These are phyloP conservation scores for Trichoderma sp. DNA, from an alignment of 2,329 filamentous ascomycete genomes.

Conservation along the genomic window DNA sequence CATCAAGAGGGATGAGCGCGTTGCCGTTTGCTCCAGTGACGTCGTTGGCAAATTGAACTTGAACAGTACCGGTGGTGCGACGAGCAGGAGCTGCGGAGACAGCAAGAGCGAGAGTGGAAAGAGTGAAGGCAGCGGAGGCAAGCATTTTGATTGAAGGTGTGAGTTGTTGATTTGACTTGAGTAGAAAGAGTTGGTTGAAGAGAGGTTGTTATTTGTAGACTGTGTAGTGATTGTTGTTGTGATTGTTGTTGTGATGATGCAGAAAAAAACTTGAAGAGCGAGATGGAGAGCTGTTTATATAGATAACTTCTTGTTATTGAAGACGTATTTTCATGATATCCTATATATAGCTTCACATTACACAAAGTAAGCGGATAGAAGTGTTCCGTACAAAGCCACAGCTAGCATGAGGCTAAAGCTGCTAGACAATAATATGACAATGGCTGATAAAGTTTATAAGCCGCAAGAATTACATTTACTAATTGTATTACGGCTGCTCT, in stretches of 20 bases:
- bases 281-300: slow-evolving; percentile 20
- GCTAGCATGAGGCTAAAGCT: slow-evolving; percentile 31
- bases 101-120: slow-evolving; percentile 10
- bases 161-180: not conserved
- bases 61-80: not conserved
- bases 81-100: slow-evolving; percentile 14
- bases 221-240: not conserved
- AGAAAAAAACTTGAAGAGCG: not conserved
- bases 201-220: not conserved
- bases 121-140: not conserved
- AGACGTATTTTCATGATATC: not conserved
- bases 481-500: not conserved
- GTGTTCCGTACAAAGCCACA: slow-evolving; percentile 21
- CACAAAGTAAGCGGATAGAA: not conserved
- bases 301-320: not conserved
- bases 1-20: slow-evolving; percentile 6
- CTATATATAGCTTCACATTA: not conserved
- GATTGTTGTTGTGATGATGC: not conserved
- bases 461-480: not conserved
- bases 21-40: slow-evolving; percentile 20
- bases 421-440: slow-evolving; percentile 20
- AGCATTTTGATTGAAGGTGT: slow-evolving; percentile 9
- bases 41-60: slow-evolving; percentile 21
- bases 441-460: not conserved
- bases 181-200: not conserved